Evolutionary conservation across 345 rosid genomes (phyloP), one percentile per base, ranked within the genome.

Genomic region (Populus pruinosa): DNA sequence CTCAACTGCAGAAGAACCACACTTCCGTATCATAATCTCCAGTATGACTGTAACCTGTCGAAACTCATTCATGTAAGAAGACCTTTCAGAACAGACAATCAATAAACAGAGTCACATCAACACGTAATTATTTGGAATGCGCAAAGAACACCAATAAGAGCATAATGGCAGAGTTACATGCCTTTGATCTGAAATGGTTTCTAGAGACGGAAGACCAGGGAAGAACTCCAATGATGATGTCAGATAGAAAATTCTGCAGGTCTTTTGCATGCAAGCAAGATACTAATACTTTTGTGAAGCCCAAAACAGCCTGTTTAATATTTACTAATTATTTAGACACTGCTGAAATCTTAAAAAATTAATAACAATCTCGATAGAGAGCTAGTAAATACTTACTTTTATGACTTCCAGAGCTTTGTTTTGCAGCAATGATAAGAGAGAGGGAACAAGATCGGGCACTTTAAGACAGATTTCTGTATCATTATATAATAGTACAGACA

Each of bases 121-220:
- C 20, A n/a, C 16, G n/a, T 31, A 44, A 36, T n/a, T 43, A 33
- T 63, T 63, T 35, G 70, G 33, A 23, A 67, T 17, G 47, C 31
- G 16, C 35, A 63, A n/a, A 23, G 31, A 77, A 65, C 25, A 47
- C 6, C n/a, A 71, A 41, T 5, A 69, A 5, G 17, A 68, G 16
- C 39, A 50, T 50, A 31, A 47, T 11, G 69, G n/a, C 20, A 29
- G 66, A 75, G 67, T 39, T 66, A 44, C 18, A 67, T 81, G 81
- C 99, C 98, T 96, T 96, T 9, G 88, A 87, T 83, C 91, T 87
- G 82, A 96, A 93, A 85, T 93, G 96, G 84, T 92, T 85, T 86
- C 99, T 90, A 2, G 99, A 93, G 68, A 93, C 89, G 81, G 89
- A 82, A 70, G 98, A 92, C 97, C 96, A 93, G 3, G 88, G 92